Conservation (phyloP, 2,329 filamentous ascomycete genomes). For the Diaporthe capsici region DNA sequence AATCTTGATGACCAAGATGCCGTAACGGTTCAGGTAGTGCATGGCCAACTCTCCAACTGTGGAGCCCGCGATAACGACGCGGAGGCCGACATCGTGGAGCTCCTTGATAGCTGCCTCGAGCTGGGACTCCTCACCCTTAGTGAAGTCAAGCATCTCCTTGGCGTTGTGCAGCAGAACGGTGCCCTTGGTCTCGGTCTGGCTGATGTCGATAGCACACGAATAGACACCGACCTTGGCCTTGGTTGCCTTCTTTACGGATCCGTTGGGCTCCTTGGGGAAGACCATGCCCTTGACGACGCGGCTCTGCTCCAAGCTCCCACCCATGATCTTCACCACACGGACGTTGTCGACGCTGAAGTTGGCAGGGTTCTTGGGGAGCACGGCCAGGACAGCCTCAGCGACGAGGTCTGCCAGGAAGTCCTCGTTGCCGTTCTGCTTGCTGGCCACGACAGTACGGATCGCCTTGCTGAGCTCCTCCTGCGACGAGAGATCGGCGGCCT, state of each 20-base stretch:
- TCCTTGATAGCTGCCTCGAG: slow-evolving; percentile 95
- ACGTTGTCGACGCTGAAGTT: slow-evolving; percentile 99
- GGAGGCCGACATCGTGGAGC: slow-evolving; percentile 91
- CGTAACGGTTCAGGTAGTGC: slow-evolving; percentile 98
- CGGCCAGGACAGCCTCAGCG: slow-evolving; percentile 85
- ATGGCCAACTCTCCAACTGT: slow-evolving; percentile 96
- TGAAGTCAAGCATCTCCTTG: slow-evolving; percentile 99
- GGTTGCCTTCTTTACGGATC: slow-evolving; percentile 87
- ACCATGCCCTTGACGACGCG: slow-evolving; percentile 98
- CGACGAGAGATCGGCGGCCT: slow-evolving; percentile 86
- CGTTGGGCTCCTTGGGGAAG: slow-evolving; percentile 95
- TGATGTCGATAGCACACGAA: slow-evolving; percentile 95
- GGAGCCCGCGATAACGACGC: slow-evolving; percentile 91
- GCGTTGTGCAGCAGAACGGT: slow-evolving; percentile 97
- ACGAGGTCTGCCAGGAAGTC: slow-evolving; percentile 89
- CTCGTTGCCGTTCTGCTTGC: slow-evolving; percentile 96
- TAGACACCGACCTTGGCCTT: slow-evolving; percentile 98
- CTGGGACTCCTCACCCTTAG: slow-evolving; percentile 94
- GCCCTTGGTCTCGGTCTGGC: slow-evolving; percentile 98
- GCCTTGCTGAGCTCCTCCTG: slow-evolving; percentile 93
- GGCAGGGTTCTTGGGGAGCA: slow-evolving; percentile 93
- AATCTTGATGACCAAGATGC: slow-evolving; percentile 96
- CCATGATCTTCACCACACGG: slow-evolving; percentile 99
- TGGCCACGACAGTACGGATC: slow-evolving; percentile 92
- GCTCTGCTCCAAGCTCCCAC: slow-evolving; percentile 93